Evolutionary conservation across 805 yeast species (phyloP), one percentile per base, ranked within the genome.

Genomic region (Debaryomyces tyrocola): DNA sequence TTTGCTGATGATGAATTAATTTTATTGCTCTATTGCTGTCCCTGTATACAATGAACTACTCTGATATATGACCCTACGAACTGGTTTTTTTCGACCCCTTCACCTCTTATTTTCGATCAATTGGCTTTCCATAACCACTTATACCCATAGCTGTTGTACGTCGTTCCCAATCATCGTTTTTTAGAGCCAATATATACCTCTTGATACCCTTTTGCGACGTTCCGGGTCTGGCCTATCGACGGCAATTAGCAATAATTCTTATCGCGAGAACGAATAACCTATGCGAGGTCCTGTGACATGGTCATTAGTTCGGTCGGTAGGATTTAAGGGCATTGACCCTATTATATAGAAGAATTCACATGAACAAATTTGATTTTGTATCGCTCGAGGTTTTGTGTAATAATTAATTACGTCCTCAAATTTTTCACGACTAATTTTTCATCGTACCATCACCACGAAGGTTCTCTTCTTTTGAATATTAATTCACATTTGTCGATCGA

Each of bases 401-500:
- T 4, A 20, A 2, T 3, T 31, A 11, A 14, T 9, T 31, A n/a
- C 11, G 34, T 37, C 29, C 27, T 11, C 28, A 20, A 9, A 14
- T 12, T 24, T 28, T 24, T 31, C n/a, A 12, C 12, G 24, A 35
- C 24, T 43, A 49, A 44, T 41, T 49, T 49, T 50, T 43, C 44
- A 44, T 10, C 14, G 20, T 28, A 39, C 14, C 18, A n/a, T 24
- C 21, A n/a, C 18, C 18, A 20, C 27, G 40, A 33, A 40, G 33
- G 14, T 31, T 20, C 27, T 41, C 35, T 33, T 33, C 37, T 14
- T 33, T 20, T 20, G 15, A 21, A 28, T 24, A 14, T 20, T 41
- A 21, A 12, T 24, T 14, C 14, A 34, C 42, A 54, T 48, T 60
- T 64, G 75, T 80, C 84, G 85, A 80, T 78, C 67, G 85, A 80